Evolutionary conservation across 176 grass and related monocot genomes (phyloP), one percentile per base, ranked within the genome.

Genomic region (Musa beccarii): DNA sequence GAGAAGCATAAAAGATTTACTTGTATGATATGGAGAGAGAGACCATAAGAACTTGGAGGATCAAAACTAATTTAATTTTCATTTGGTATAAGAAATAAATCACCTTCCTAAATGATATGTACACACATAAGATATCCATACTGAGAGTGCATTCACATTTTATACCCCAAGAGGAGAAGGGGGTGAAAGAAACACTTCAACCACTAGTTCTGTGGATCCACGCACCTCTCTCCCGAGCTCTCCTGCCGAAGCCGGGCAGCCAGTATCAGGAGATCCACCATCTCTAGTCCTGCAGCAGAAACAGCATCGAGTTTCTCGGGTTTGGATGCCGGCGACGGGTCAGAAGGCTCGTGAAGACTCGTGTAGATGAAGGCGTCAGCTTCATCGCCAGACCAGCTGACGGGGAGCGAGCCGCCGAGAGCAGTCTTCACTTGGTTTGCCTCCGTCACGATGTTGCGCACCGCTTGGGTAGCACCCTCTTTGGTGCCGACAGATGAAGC

Each of bases 261-360:
- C 2, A 98, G 86, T 66, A 93, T 82, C 54, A 98, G 81, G 51
- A 98, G 86, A 72, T 98, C 88, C 66, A 91, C 84, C 94, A 98
- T 98, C 82, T 93, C 94, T 65, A 83, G 66, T 53, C 94, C 77
- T 8, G 88, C 84, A 51, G 51, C 80, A 79, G 82, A 84, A 43
- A 93, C 69, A 59, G 82, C 74, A 3, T 91, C 88, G 34, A 63
- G 67, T 79, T 89, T 93, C 59, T 87, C 77, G 1, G 69, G 78
- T 73, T 83, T 92, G 0, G 84, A 77, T 9, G 64, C 79, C 65
- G 79, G 86, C 23, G 89, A 70, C 8, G 79, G 81, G 52, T 88
- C 75, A 49, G 76, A 75, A 71, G 80, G 49, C 29, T 92, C 89
- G 16, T 82, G 76, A 53, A 92, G 54, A 78, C 79, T 72, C 71